Evolutionary conservation across 148 eudicot species (phyloP), one percentile per base, ranked within the genome.

Genomic region (Chenopodium suecicum): DNA sequence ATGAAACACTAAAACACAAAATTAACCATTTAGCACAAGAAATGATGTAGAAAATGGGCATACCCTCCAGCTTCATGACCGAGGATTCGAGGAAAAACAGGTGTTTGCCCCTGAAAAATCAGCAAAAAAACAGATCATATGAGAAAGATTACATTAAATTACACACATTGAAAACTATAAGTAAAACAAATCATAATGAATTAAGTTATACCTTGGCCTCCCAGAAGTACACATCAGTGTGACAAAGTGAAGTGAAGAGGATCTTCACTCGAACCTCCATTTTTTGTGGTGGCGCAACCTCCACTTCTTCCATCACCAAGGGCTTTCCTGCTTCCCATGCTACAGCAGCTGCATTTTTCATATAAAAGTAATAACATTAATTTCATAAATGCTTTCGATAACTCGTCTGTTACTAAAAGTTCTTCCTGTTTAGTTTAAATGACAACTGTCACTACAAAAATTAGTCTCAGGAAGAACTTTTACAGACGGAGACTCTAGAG

Each of bases 261-360:
- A 93, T 93, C 88, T 89, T 91, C 29, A 93, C 72, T 7, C 97
- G 90, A 78, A 93, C 97, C 80, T 93, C 97, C 87, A 85, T 75
- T 68, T 88, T 88, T 86, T 90, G 93, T 44, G 97, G 97, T 29
- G 97, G 97, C 0, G 93, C 97, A 31, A 93, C 94, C 81, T 93
- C 94, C 66, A 93, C 93, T 75, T 89, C 92, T 71, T 91, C 97
- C 0, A 93, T 91, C 81, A 89, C 92, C 22, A 93, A 71, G 1
- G 97, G 94, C 78, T 93, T 93, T 72, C 93, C 94, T 22, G 97
- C 93, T 85, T 93, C 97, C 97, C 97, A 93, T 84, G 97, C 93
- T 80, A 93, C 88, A 65, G 97, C 97, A 89, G 97, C 97, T 93
- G 79, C 84, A 83, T 22, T 9, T 32, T 60, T 20, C 63, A 65